Base-by-base conservation (phyloP, 108 stramenopile species). In the Cyclotella cryptica region DNA sequence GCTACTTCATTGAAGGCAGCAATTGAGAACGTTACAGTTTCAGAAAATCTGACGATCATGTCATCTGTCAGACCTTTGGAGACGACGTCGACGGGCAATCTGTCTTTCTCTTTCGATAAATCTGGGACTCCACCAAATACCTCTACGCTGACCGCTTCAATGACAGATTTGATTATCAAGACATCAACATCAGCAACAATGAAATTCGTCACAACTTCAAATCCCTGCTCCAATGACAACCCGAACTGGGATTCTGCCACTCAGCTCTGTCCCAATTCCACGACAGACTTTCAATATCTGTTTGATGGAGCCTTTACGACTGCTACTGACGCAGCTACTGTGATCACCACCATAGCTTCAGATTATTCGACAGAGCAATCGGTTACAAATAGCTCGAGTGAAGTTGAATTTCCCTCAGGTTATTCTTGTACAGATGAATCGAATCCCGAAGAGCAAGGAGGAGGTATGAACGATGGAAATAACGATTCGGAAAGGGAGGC, bases 151-250 rank as follows among this genome's bases (percentile, higher is more conserved):
- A 1, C 18, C 6, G 26, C 57, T 22, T 22, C 57, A 51, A 51
- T 1, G 18, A 19, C 18, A 51, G 19, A 51, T 19, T 18, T 51
- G 18, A 8, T 3, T 6, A 51, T 51, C 49, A 51, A 3, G 18
- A 51, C n/a, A 19, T 51, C 22, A 3, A 22, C 13, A 14, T 22
- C 57, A 3, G 24, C 14, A 22, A 22, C 27, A 39, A 41, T 43
- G 24, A 35, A 35, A 6, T 35, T 35, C 6, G 35, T 35, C 35
- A 64, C 40, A 15, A 64, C 63, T 17, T 46, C 45, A 22, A 41
- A 49, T 69, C 26, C 68, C 9, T 69, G 68, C 35, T 69, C 68
- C 10, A 69, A 69, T 26, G 68, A 69, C 52, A 69, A 69, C 39
- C 68, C 68, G 1, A 29, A 53, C 13, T 69, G 68, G 68, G 52